Base-by-base conservation (phyloP, 257 asterid species). In the Plantago major region DNA sequence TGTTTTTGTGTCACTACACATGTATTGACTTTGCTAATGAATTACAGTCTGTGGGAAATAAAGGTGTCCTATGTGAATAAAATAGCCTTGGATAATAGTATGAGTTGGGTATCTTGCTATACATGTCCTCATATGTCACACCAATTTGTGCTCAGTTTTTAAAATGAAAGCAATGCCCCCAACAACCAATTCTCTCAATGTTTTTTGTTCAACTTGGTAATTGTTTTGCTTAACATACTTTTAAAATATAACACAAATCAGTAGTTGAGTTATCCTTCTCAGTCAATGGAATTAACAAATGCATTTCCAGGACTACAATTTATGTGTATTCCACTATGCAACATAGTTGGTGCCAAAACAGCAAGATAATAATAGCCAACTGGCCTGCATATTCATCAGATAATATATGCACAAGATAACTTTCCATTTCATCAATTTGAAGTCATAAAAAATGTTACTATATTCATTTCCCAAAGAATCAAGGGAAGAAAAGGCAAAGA, bases 121-220 rank as follows among this genome's bases (percentile, higher is more conserved):
- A 44, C 50, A 7, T 55, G 53, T 48, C 18, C 11, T 43, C 26
- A 55, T 43, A 53, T 45, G 55, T 53, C 54, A 65, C 42, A 37
- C 67, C 46, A 61, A 1, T 66, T 58, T 66, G 55, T 62, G 51
- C 65, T 55, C 58, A 69, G 15, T 69, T 55, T 66, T 53, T 63
- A 9, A 46, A 58, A 33, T 64, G 67, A 76, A 56, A 79, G 73
- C 73, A 51, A 75, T 61, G 72, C 33, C 50, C 50, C 56, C 64
- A 75, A 73, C 77, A 60, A 67, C 73, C 71, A 79, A 60, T 65
- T 62, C 55, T 58, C 62, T 46, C 63, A 62, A 44, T 33, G 44
- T 13, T 52, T 46, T 63, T 53, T 55, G 45, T 55, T 73, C 65
- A 66, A 62, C 48, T 64, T 70, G 52, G 52, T 68, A 19, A 64